Evolutionary conservation across 495 filamentous ascomycete genomes (phyloP).

Genomic region (Xylaria venustula): DNA sequence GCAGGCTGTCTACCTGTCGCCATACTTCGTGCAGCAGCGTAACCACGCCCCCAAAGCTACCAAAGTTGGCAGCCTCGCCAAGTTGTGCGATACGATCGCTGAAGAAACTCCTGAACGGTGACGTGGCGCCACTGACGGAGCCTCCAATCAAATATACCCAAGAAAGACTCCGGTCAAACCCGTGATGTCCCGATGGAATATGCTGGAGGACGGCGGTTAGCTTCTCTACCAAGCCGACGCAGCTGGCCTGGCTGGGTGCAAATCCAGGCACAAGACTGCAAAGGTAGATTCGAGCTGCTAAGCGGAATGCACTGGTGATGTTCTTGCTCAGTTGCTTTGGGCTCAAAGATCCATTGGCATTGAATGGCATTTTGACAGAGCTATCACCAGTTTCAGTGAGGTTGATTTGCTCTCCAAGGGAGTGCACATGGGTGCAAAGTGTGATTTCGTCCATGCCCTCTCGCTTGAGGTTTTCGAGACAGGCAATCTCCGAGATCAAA

Average conservation of each 20-base stretch:
- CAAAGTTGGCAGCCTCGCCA: slow-evolving; percentile 72
- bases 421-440: slow-evolving; percentile 79
- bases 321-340: slow-evolving; percentile 79
- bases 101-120: slow-evolving; percentile 74
- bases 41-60: slow-evolving; percentile 82
- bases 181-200: slow-evolving; percentile 76
- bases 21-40: slow-evolving; percentile 80
- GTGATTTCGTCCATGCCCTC: slow-evolving; percentile 79
- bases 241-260: slow-evolving; percentile 66
- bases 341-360: slow-evolving; percentile 69
- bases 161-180: slow-evolving; percentile 86
- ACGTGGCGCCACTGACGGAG: slow-evolving; percentile 64
- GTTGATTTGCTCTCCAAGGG: slow-evolving; percentile 78
- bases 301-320: slow-evolving; percentile 84
- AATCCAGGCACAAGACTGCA: slow-evolving; percentile 91
- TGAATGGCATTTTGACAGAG: slow-evolving; percentile 54
- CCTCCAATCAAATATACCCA: slow-evolving; percentile 93
- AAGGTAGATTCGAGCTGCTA: slow-evolving; percentile 91
- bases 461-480: slow-evolving; percentile 82
- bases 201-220: slow-evolving; percentile 67
- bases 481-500: slow-evolving; percentile 94
- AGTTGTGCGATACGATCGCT: slow-evolving; percentile 66
- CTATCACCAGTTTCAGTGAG: slow-evolving; percentile 64
- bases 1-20: slow-evolving; percentile 61
- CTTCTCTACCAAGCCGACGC: slow-evolving; percentile 69